Evolutionary conservation across 2,329 filamentous ascomycete genomes (phyloP).

Genomic region (Aaosphaeria pasadenensis): DNA sequence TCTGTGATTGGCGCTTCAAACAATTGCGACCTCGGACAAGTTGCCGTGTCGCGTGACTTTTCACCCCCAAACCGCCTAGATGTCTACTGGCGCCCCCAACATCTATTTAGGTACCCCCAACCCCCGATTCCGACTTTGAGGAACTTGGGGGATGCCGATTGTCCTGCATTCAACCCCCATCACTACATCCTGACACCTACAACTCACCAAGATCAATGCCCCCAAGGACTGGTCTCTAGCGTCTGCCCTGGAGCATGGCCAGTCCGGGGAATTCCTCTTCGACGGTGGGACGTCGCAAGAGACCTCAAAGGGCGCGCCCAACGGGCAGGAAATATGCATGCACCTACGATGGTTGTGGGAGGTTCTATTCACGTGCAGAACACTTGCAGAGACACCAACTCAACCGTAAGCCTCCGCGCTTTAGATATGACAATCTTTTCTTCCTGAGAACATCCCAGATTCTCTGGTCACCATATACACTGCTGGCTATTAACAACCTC

Average conservation of each 20-base stretch:
- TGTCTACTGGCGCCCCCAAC: neutral
- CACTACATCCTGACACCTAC: too few relatives aligned
- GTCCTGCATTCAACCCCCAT: too few relatives aligned
- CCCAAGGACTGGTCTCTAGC: too few relatives aligned
- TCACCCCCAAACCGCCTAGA: too few relatives aligned
- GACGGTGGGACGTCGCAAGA: neutral
- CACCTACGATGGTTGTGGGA: neutral
- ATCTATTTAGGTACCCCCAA: neutral
- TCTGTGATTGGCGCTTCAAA: too few relatives aligned
- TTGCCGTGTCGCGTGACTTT: too few relatives aligned
- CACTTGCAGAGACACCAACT: neutral
- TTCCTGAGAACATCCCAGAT: too few relatives aligned
- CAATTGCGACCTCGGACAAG: too few relatives aligned
- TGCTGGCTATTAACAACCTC: neutral
- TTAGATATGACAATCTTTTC: too few relatives aligned
- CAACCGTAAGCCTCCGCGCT: neutral
- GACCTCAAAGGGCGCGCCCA: neutral
- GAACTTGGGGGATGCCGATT: too few relatives aligned
- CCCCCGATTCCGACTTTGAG: neutral
- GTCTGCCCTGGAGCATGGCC: neutral
- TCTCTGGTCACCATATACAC: neutral
- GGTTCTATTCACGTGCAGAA: neutral
- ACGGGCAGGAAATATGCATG: neutral
- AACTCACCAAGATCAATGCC: too few relatives aligned
- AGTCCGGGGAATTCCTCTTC: neutral